Conservation (phyloP, 2,329 filamentous ascomycete species). For the Colletotrichum trifolii region DNA sequence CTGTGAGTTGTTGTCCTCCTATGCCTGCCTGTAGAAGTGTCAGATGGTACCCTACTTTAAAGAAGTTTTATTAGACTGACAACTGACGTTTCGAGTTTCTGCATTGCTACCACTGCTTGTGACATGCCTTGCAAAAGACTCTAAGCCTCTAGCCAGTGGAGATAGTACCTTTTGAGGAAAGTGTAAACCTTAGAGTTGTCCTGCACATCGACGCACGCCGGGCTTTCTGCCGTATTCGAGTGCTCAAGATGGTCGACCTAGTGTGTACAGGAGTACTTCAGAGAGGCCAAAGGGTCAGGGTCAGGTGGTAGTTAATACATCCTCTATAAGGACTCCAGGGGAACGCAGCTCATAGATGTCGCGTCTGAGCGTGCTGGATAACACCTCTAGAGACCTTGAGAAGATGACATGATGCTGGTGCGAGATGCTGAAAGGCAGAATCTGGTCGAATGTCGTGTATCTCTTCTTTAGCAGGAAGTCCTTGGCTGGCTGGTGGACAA, state of each 20-base stretch:
- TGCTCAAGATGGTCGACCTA: constrained; percentile 40
- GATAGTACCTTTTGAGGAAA: constrained; percentile 50
- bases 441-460: constrained; percentile 36
- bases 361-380: constrained; percentile 44
- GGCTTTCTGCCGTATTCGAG: constrained; percentile 12
- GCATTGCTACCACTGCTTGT: constrained; percentile 40
- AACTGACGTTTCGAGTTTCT: constrained; percentile 35
- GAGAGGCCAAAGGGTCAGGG: constrained; percentile 35
- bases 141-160: constrained; percentile 58
- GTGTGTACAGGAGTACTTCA: constrained; percentile 39
- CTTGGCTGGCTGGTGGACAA: constrained; percentile 57
- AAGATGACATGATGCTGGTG: constrained; percentile 47
- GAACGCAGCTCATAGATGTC: constrained; percentile 48
- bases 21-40: constrained; percentile 17
- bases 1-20: constrained; percentile 16
- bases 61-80: constrained; percentile 28
- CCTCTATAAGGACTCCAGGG: constrained; percentile 28
- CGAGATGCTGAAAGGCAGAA: constrained; percentile 44
- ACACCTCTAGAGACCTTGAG: constrained; percentile 45
- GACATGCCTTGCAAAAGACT: constrained; percentile 45
- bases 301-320: constrained; percentile 29
- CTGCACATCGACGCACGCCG: constrained; percentile 34
- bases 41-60: constrained; percentile 7
- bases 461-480: constrained; percentile 50
- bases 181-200: constrained; percentile 41